These are phyloP conservation scores for Luffa aegyptiaca DNA, from an alignment of 306 rosid genomes.

Conservation along the genomic window DNA sequence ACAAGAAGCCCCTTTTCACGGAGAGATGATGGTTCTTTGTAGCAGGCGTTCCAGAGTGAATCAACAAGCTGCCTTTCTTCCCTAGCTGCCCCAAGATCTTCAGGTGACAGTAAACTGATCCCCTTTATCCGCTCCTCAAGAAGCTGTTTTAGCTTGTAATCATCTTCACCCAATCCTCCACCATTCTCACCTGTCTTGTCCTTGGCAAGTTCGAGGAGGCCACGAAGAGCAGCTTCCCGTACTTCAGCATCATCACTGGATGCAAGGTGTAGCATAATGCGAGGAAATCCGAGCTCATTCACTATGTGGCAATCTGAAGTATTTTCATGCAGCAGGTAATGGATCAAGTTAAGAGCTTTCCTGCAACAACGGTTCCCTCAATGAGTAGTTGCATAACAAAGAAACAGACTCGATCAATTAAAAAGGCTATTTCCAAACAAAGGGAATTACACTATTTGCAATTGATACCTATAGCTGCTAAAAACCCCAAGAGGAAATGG, in stretches of 20 bases:
- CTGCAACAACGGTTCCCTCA: constrained; percentile 30
- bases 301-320: constrained; percentile 50
- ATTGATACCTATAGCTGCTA: not conserved
- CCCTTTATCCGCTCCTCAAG: constrained; percentile 60
- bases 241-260: constrained; percentile 62
- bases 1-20: constrained; percentile 69
- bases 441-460: not conserved
- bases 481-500: not conserved
- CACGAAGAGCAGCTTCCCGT: constrained; percentile 76
- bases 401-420: not conserved
- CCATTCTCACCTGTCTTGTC: constrained; percentile 18
- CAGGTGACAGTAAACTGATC: constrained; percentile 54
- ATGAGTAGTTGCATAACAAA: not conserved
- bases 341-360: constrained; percentile 87
- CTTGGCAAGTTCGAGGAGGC: constrained; percentile 54
- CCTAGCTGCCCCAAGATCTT: constrained; percentile 64
- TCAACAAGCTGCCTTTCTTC: constrained; percentile 86
- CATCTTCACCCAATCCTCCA: constrained; percentile 30
- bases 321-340: constrained; percentile 59
- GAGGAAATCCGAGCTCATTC: constrained; percentile 64
- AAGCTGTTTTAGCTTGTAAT: constrained; percentile 56
- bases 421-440: not conserved
- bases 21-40: constrained; percentile 53
- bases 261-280: constrained; percentile 60
- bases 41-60: constrained; percentile 64